These are phyloP conservation scores for Pseudomassariella vexata DNA, from an alignment of 2,329 filamentous ascomycete species.

Conservation along the genomic window DNA sequence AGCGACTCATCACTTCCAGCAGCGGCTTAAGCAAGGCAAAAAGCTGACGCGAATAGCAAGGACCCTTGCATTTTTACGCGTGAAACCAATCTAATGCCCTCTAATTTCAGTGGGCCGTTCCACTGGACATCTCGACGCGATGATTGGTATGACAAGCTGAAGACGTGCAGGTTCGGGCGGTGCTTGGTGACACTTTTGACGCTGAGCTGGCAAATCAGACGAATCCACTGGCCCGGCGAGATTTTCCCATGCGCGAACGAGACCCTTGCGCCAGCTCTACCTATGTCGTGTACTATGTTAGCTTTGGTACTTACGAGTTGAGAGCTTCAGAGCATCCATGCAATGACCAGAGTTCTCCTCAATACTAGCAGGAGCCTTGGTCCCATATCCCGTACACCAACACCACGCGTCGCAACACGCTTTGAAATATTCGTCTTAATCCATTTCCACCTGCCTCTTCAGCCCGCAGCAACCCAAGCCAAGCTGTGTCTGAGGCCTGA, in stretches of 20 bases:
- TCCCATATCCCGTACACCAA: slow-evolving; percentile 16
- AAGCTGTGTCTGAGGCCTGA: slow-evolving; percentile 18
- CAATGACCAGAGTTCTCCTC: background rate
- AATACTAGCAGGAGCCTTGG: background rate
- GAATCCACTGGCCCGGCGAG: slow-evolving; percentile 10
- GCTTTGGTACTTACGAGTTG: slow-evolving; percentile 2
- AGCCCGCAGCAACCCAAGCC: background rate
- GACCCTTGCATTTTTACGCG: too few species aligned
- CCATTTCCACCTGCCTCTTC: slow-evolving; percentile 6
- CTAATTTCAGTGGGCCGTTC: slow-evolving; percentile 8
- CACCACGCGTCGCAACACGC: slow-evolving; percentile 24
- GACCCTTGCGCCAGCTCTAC: slow-evolving; percentile 12
- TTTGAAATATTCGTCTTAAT: background rate
- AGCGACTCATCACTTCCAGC: too few species aligned
- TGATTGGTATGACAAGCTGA: slow-evolving; percentile 17
- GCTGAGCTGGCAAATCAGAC: slow-evolving; percentile 14
- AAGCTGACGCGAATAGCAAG: too few species aligned
- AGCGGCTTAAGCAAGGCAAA: too few species aligned
- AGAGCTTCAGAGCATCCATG: background rate
- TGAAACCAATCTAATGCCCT: too few species aligned
- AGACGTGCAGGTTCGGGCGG: slow-evolving; percentile 10
- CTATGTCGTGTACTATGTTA: background rate
- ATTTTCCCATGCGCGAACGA: slow-evolving; percentile 11
- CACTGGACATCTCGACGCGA: slow-evolving; percentile 16
- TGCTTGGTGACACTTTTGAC: slow-evolving; percentile 14